Percentiles rank a stretch among this genome's conserved stretches.
Conservation (phyloP, 805 yeast genomes). For the Osmozyma mogii region DNA sequence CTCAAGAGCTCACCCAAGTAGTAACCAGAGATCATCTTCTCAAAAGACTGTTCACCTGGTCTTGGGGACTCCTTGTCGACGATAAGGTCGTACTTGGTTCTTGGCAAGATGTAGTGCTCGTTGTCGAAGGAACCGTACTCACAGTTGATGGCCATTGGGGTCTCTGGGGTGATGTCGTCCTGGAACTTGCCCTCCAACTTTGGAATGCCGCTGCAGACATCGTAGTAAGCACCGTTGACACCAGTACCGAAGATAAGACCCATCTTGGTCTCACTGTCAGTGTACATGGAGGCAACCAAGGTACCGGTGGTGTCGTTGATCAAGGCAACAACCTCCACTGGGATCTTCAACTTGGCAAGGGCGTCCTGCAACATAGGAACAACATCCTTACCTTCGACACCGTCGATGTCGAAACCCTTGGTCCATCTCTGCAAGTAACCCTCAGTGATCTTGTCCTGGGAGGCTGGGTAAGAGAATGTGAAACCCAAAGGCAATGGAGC, state of each 20-base stretch:
- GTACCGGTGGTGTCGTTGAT: constrained; percentile 98
- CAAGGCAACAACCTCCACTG: constrained; percentile 82
- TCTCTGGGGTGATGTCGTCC: constrained; percentile 51
- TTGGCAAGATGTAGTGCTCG: constrained; percentile 75
- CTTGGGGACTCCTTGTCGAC: constrained; percentile 87
- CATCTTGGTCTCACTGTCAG: constrained; percentile 83
- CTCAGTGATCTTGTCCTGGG: constrained; percentile 73
- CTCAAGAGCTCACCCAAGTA: constrained; percentile 90
- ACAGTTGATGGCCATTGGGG: constrained; percentile 94
- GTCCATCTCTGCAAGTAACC: constrained; percentile 96
- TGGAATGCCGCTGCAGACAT: constrained; percentile 61
- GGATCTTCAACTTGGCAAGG: constrained; percentile 53
- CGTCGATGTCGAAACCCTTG: constrained; percentile 90
- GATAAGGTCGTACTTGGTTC: constrained; percentile 77
- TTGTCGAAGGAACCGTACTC: constrained; percentile 98
- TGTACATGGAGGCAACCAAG: constrained; percentile 87
- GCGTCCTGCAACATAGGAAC: constrained; percentile 85
- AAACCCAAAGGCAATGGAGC: constrained; percentile 72
- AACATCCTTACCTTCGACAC: constrained; percentile 91
- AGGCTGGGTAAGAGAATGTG: constrained; percentile 89
- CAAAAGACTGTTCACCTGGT: constrained; percentile 93
- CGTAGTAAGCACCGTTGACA: constrained; percentile 95
- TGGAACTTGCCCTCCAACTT: constrained; percentile 69
- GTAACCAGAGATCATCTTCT: constrained; percentile 96
- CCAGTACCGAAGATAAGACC: constrained; percentile 98